Base-by-base conservation (phyloP, 176 grass and related monocot genomes). In the Eragrostis nindensis region DNA sequence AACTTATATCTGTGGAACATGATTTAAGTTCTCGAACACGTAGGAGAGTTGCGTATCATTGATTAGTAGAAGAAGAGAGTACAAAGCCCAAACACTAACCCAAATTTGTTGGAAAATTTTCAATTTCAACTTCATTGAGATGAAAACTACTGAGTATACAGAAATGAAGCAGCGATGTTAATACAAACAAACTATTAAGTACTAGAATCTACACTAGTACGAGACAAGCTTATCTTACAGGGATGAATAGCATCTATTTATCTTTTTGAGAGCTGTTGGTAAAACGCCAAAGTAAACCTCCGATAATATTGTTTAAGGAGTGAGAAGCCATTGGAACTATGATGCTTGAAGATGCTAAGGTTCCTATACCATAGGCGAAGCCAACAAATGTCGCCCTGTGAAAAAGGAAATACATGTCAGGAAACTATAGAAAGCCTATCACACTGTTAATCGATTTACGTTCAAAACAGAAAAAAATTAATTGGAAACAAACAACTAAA, bases 321-420 rank as follows among this genome's bases (percentile, higher is more conserved):
- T 97, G 94, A 53, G 94, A 94, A 29, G 43, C 92, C 80, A 97
- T 94, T 70, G 94, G 87, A 71, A 97, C 87, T 11, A 97, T 56
- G 74, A 92, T 60, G 45, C 92, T 94, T 32, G 94, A 92, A 43
- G 92, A 94, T 78, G 77, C 80, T 82, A 97, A 68, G 53, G 94
- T 89, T 70, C 92, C 87, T 24, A 90, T 71, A 64, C 94, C 94
- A 86, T 97, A 97, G 47, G 87, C 83, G 55, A 97, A 76, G 56
- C 92, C 94, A 78, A 97, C 94, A 85, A 92, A 89, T 27, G 90
- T 92, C 54, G 94, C 92, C 94, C 94, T 97, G 91, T 24, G 80
- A 68, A 65, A 30, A 84, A 2, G 81, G 66, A 64, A 68, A 56
- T 53, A 16, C 26, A 55, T 50, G 11, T 71, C 54, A 83, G 74